Conservation (phyloP, 2,329 filamentous ascomycete species). For the Dothiorella sarmentorum region DNA sequence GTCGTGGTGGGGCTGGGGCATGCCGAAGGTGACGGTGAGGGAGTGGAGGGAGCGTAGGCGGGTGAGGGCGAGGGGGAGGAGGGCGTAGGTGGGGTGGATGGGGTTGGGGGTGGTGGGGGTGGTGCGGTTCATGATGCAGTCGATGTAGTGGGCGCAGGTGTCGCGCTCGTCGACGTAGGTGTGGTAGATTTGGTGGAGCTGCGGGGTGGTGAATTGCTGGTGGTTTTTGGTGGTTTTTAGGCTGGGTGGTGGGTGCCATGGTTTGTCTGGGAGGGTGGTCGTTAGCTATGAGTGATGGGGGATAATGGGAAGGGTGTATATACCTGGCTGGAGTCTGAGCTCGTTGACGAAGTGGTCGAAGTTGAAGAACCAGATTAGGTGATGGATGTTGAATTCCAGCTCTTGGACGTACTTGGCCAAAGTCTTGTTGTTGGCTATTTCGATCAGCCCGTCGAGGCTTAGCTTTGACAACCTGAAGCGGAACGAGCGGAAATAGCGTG, state of each 20-base stretch:
- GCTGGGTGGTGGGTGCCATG: neutral
- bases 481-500: neutral
- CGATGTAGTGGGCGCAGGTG: neutral
- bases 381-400: neutral
- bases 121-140: neutral
- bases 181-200: neutral
- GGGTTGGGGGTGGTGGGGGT: neutral
- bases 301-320: neutral
- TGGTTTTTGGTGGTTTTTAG: neutral
- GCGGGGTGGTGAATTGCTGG: neutral
- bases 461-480: neutral
- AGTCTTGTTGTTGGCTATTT: neutral
- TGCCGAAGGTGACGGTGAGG: neutral
- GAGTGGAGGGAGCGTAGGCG: neutral
- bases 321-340: neutral
- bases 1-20: neutral
- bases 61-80: neutral
- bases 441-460: neutral
- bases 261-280: neutral
- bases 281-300: neutral
- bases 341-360: neutral
- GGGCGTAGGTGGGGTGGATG: neutral
- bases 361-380: conserved; percentile 5
- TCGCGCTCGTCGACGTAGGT: neutral
- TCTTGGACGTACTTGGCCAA: neutral